Evolutionary conservation across 2,329 filamentous ascomycete genomes (phyloP), one percentile per base, ranked within the genome.

Genomic region (Fusarium oligoseptatum): DNA sequence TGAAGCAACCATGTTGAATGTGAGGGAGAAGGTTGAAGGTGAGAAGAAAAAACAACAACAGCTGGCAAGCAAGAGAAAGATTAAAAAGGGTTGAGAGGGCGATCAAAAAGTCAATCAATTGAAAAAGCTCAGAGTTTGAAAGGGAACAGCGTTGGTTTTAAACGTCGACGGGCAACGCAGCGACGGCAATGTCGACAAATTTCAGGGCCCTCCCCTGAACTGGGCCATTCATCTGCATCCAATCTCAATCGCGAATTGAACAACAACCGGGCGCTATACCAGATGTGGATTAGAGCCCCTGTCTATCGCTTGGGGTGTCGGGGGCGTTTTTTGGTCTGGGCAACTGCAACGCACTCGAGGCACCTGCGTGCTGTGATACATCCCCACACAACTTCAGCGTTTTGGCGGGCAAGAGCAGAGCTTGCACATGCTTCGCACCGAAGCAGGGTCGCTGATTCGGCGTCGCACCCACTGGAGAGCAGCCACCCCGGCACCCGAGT

Each of bases 1-100:
- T 45, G 83, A 82, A 67, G 82, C 77, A 76, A 84, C 83, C 86
- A 88, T 87, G 80, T 83, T 85, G 82, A 84, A 80, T 78, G 78
- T 76, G 76, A 68, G 69, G 60, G 55, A 61, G 60, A 67, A 56
- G 60, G 67, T 68, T 67, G 70, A 70, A 69, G 52, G 55, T 22
- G 39, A 55, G 57, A 64, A 52, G 37, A 66, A 64, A 68, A 55
- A 67, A 55, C 32, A 41, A 62, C 63, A 60, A 43, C 63, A 41
- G 39, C 64, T 48, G 60, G 60, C 45, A 61, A 34, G 60, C 32
- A 48, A 64, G 27, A 55, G 24, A 32, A 52, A 55, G 48, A 55
- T 29, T n/a, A 55, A 32, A 32, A 55, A 52, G 48, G 50, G 22
- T n/a, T 68, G 61, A 76, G 52, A 61, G 64, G 45, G 37, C 57